Percentiles rank a stretch among this genome's conserved stretches.
These are phyloP conservation scores for Chytridiales sp. DNA, from an alignment of 371 early-diverging fungal species.

Conservation along the genomic window DNA sequence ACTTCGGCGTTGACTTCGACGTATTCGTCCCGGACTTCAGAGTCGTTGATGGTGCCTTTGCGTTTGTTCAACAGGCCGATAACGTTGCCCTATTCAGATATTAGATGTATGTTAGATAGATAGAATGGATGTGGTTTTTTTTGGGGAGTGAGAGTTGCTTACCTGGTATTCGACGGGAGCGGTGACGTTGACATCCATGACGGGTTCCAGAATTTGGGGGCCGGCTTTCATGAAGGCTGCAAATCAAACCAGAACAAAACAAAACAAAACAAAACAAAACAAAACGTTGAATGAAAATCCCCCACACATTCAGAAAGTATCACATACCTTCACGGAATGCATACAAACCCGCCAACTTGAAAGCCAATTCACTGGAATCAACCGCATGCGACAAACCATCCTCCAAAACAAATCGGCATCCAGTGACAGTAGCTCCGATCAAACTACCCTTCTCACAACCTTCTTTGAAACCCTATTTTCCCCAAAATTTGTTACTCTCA, in stretches of 20 bases:
- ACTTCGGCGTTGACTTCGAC: conserved; percentile 77
- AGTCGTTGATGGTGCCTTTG: conserved; percentile 91
- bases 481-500: conserved; percentile 1
- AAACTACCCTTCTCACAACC: conserved; percentile 88
- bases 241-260: conserved; percentile 1
- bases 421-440: conserved; percentile 89
- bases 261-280: neutral
- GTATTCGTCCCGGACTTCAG: conserved; percentile 93
- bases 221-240: conserved; percentile 72
- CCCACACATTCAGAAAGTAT: no score
- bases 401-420: conserved; percentile 85
- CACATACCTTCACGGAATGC: conserved; percentile 79
- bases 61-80: conserved; percentile 94
- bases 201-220: conserved; percentile 90
- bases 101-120: neutral
- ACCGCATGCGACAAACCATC: conserved; percentile 95
- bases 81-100: conserved; percentile 67
- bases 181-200: conserved; percentile 92
- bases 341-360: conserved; percentile 83
- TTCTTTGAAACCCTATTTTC: conserved; percentile 78
- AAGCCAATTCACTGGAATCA: conserved; percentile 96
- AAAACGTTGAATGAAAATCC: neutral
- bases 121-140: neutral
- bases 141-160: neutral
- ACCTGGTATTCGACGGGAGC: conserved; percentile 92